phyloP scores from a whole-genome alignment of 257 asterid species.

The Przewalskia tangutica region DNA sequence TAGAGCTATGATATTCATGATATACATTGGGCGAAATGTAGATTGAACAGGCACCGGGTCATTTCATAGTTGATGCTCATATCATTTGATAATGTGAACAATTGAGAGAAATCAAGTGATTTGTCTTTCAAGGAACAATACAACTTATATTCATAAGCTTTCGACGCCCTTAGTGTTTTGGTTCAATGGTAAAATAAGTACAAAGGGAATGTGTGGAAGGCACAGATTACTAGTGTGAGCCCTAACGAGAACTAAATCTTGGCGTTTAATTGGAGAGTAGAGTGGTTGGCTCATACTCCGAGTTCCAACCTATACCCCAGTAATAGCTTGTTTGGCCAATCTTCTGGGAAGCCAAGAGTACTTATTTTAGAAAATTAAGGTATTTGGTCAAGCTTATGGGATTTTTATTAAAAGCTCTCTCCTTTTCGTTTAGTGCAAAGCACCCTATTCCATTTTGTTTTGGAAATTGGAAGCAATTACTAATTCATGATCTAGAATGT shows the following conservation, averaged over 20 bases:
- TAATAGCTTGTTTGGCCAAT: no score
- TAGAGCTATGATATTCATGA: background rate
- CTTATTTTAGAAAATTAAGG: no score
- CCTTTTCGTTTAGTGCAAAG: no score
- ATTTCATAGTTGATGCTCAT: background rate
- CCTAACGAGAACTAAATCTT: background rate
- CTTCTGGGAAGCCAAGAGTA: no score
- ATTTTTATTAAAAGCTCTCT: no score
- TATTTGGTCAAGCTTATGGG: no score
- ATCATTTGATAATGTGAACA: background rate
- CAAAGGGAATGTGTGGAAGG: background rate
- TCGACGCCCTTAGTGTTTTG: background rate
- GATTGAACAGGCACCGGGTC: background rate
- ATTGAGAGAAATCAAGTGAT: background rate
- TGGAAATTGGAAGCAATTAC: no score
- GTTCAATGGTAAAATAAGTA: background rate
- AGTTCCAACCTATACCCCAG: background rate
- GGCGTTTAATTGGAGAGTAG: background rate
- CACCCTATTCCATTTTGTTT: no score
- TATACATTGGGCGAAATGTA: background rate
- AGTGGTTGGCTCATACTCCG: background rate
- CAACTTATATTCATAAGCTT: no score
- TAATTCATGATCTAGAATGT: no score
- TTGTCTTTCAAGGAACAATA: background rate
- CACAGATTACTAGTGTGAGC: background rate